Conservation (phyloP, 257 asterid genomes). For the Solanum etuberosum region DNA sequence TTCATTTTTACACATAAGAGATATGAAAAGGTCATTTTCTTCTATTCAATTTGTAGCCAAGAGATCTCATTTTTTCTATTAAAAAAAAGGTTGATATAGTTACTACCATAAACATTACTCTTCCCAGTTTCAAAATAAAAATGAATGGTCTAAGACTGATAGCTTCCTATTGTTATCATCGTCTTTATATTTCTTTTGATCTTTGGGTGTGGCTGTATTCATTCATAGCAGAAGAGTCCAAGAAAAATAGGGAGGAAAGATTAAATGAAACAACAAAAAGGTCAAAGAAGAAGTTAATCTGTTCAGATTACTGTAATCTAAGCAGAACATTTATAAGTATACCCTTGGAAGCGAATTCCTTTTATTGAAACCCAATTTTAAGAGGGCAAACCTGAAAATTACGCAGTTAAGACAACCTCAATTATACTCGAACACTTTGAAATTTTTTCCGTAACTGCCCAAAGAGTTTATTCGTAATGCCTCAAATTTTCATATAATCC, state of each 20-base stretch:
- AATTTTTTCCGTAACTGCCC: neutral
- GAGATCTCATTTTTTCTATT: neutral
- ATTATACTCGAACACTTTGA: neutral
- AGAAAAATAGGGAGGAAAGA: neutral
- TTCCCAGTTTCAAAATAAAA: neutral
- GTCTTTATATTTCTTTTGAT: neutral
- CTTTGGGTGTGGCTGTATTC: neutral
- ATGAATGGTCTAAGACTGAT: neutral
- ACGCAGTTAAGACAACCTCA: neutral
- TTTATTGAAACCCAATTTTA: neutral
- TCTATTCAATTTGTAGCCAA: neutral
- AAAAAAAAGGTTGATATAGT: neutral
- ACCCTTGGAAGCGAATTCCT: neutral
- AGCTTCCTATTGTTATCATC: neutral
- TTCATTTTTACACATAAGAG: neutral
- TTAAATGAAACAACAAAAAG: neutral
- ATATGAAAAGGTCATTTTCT: neutral
- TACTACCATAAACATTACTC: neutral
- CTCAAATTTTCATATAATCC: neutral
- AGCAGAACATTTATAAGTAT: neutral
- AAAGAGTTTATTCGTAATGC: neutral
- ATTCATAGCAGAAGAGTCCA: neutral
- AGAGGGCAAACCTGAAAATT: neutral
- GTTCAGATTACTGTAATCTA: neutral
- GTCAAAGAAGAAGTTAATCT: neutral